Conservation (phyloP, 805 yeast species). For the Suhomyces emberorum region DNA sequence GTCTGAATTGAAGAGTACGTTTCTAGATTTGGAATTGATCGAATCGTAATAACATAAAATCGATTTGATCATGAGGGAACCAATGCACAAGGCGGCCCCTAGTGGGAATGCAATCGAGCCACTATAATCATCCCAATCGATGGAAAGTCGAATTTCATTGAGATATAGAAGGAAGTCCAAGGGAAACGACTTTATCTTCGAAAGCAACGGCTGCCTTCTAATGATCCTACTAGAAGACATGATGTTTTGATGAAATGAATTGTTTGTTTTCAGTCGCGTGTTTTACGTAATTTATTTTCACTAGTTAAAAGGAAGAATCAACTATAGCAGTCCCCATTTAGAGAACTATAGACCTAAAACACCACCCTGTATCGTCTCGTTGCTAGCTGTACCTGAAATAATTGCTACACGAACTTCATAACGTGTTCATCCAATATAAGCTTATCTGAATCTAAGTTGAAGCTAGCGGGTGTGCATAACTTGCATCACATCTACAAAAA, state of each 20-base stretch:
- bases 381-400: too few species aligned
- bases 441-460: too few species aligned
- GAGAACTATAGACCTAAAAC: too few species aligned
- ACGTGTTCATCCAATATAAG: too few species aligned
- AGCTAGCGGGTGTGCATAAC: too few species aligned
- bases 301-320: too few species aligned
- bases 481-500: too few species aligned
- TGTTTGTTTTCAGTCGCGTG: constrained; percentile 6
- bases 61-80: constrained; percentile 20
- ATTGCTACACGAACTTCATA: too few species aligned
- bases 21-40: constrained; percentile 25
- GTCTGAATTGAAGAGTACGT: constrained; percentile 34
- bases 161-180: constrained; percentile 34
- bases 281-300: constrained; percentile 1
- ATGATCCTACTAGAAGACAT: constrained; percentile 12
- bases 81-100: constrained; percentile 21
- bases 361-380: too few species aligned
- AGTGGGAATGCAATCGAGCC: constrained; percentile 28
- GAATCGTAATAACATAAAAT: constrained; percentile 24
- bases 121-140: constrained; percentile 42
- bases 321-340: too few species aligned
- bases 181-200: constrained; percentile 29
- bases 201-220: constrained; percentile 24
- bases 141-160: constrained; percentile 35
- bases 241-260: not conserved